Evolutionary conservation across 257 asterid species (phyloP).

Genomic region (Buddleja alternifolia): DNA sequence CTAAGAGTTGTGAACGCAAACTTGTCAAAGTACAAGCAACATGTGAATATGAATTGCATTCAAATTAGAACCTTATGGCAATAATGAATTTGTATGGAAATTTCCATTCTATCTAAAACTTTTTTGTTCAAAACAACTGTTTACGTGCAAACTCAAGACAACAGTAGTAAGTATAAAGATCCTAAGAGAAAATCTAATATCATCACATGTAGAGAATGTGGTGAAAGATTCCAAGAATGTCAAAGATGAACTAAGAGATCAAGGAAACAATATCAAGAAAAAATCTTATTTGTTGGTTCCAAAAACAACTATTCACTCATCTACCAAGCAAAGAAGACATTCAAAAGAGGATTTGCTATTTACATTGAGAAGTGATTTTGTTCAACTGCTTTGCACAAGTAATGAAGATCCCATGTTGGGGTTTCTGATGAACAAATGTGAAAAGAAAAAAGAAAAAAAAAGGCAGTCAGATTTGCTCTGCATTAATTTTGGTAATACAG

Average conservation of each 20-base stretch:
- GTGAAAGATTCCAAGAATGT: constrained; percentile 10
- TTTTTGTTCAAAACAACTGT: constrained; percentile 7
- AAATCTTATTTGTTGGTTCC: not conserved
- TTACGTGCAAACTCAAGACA: constrained; percentile 10
- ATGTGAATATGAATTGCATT: constrained; percentile 19
- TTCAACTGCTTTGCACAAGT: constrained; percentile 14
- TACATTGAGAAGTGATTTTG: constrained; percentile 5
- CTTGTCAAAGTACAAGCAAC: constrained; percentile 26
- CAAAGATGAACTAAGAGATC: not conserved
- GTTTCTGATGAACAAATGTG: not conserved
- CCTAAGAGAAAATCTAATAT: not conserved
- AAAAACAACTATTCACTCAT: not conserved
- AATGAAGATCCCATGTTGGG: not conserved
- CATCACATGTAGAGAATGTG: constrained; percentile 16
- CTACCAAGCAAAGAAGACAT: constrained; percentile 11
- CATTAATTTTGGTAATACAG: not conserved
- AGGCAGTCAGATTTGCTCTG: constrained; percentile 6
- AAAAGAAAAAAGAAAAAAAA: not conserved
- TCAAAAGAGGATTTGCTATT: not conserved
- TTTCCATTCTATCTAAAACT: not conserved
- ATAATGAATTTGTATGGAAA: not conserved
- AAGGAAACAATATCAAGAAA: not conserved
- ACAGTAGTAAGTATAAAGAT: not conserved
- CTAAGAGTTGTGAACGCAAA: constrained; percentile 19
- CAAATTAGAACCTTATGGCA: constrained; percentile 17